A percentile compares a stretch with the other conserved stretches of the same genome.
phyloP scores from a whole-genome alignment of 2,329 filamentous ascomycete species.

The Macroventuria anomochaeta region DNA sequence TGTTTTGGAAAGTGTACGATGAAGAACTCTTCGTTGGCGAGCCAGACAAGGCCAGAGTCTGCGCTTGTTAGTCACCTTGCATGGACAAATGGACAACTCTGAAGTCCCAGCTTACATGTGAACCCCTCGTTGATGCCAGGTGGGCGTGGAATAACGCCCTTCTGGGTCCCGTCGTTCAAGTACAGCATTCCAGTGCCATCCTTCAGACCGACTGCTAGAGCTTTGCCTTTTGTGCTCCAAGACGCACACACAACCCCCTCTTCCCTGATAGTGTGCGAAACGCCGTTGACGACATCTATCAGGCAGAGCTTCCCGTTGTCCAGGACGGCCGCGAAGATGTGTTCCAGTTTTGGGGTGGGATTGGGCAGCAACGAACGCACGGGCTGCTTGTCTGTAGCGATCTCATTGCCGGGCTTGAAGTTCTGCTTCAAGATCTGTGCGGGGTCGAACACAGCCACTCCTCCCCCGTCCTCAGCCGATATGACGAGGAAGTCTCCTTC shows the following conservation, averaged over 20 bases:
- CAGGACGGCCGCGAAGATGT: constrained; percentile 82
- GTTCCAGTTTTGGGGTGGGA: constrained; percentile 73
- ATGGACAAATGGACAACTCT: neutral
- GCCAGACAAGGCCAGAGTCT: constrained; percentile 85
- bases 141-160: constrained; percentile 80
- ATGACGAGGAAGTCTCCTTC: constrained; percentile 85
- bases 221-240: constrained; percentile 94
- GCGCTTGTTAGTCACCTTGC: constrained; percentile 11
- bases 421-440: constrained; percentile 70
- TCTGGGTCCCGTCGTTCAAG: constrained; percentile 78
- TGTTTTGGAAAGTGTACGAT: constrained; percentile 66
- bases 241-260: constrained; percentile 80
- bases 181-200: constrained; percentile 84
- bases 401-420: constrained; percentile 70
- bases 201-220: constrained; percentile 82
- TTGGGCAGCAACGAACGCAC: constrained; percentile 81
- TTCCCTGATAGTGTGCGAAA: constrained; percentile 63
- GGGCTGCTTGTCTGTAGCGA: constrained; percentile 76
- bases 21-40: constrained; percentile 86
- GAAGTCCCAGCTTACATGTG: constrained; percentile 64
- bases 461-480: constrained; percentile 80
- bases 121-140: constrained; percentile 68
- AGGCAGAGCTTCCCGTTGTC: constrained; percentile 81
- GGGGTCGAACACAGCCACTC: constrained; percentile 78
- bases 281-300: constrained; percentile 74